A percentile compares a stretch with the other conserved stretches of the same genome.
phyloP scores from a whole-genome alignment of 441 rosid genomes.

The Jatropha multifida region DNA sequence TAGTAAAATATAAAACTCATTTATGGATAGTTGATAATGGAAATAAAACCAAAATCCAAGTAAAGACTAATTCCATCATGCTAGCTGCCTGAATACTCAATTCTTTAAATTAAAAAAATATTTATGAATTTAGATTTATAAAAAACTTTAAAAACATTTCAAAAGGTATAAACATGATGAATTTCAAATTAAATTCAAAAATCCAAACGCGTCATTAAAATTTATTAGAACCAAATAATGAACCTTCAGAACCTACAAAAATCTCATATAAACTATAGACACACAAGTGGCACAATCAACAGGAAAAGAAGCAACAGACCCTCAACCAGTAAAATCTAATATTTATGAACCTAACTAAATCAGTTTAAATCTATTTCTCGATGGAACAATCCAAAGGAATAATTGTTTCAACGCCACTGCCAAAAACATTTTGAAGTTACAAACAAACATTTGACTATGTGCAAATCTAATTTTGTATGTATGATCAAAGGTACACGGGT shows the following conservation, averaged over 20 bases:
- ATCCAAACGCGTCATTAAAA: too few relatives aligned
- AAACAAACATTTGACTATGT: constrained; percentile 30
- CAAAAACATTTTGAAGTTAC: constrained; percentile 26
- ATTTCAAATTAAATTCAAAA: too few relatives aligned
- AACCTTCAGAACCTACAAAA: neutral
- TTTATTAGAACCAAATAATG: neutral
- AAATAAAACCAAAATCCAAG: too few relatives aligned
- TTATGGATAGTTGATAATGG: too few relatives aligned
- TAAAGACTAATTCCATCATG: too few relatives aligned
- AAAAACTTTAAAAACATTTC: too few relatives aligned
- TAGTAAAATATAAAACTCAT: too few relatives aligned
- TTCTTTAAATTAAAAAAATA: too few relatives aligned
- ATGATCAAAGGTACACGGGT: constrained; percentile 13
- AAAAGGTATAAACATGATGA: too few relatives aligned
- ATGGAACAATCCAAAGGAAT: constrained; percentile 9
- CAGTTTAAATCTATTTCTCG: constrained; percentile 10
- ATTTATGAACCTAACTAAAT: constrained; percentile 7
- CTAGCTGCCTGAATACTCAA: too few relatives aligned
- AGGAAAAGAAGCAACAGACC: neutral
- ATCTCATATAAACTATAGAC: neutral
- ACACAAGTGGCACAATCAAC: neutral
- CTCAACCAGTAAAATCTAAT: neutral
- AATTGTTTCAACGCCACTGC: constrained; percentile 5
- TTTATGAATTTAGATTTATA: too few relatives aligned
- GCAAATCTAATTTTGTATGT: constrained; percentile 29